These are phyloP conservation scores for Thermochaetoides thermophila DNA, from an alignment of 495 filamentous ascomycete genomes.

Conservation along the genomic window DNA sequence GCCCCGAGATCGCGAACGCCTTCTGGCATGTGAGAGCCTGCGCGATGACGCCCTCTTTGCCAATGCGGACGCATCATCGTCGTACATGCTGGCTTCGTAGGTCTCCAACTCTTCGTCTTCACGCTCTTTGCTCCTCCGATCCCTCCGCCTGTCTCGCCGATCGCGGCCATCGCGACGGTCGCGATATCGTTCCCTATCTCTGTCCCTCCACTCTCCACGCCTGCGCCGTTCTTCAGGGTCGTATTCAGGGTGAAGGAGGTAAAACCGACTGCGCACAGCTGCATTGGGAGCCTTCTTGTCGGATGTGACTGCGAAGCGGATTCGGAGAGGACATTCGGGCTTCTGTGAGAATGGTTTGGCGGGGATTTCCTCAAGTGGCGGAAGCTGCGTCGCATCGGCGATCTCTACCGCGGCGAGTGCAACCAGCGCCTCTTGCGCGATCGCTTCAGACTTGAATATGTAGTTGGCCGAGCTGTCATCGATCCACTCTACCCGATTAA, in stretches of 20 bases:
- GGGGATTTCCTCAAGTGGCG: slow-evolving; percentile 34
- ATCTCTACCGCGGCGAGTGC: slow-evolving; percentile 38
- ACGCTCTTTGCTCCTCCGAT: slow-evolving; percentile 30
- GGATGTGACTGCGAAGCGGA: slow-evolving; percentile 56
- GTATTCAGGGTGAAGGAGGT: slow-evolving; percentile 76
- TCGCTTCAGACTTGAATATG: slow-evolving; percentile 49
- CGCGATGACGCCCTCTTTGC: slow-evolving; percentile 20
- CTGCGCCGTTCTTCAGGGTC: slow-evolving; percentile 63
- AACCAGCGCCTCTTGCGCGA: slow-evolving; percentile 57
- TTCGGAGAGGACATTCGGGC: slow-evolving; percentile 52
- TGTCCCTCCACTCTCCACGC: slow-evolving; percentile 25
- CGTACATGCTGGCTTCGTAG: slow-evolving; percentile 66
- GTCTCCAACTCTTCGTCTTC: slow-evolving; percentile 36
- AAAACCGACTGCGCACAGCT: slow-evolving; percentile 70
- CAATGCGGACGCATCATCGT: slow-evolving; percentile 40
- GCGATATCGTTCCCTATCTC: slow-evolving; percentile 33
- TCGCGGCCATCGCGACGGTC: slow-evolving; percentile 45
- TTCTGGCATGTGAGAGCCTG: slow-evolving; percentile 13
- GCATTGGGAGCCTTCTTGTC: slow-evolving; percentile 72
- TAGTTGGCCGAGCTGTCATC: slow-evolving; percentile 85
- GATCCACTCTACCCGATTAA: slow-evolving; percentile 75
- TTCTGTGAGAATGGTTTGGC: slow-evolving; percentile 51
- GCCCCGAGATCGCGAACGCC: slow-evolving; percentile 22
- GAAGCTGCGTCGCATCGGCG: slow-evolving; percentile 29
- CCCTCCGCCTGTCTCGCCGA: slow-evolving; percentile 42